Evolutionary conservation across 345 rosid species (phyloP), one percentile per base, ranked within the genome.

Genomic region (Eucalyptus globulus): DNA sequence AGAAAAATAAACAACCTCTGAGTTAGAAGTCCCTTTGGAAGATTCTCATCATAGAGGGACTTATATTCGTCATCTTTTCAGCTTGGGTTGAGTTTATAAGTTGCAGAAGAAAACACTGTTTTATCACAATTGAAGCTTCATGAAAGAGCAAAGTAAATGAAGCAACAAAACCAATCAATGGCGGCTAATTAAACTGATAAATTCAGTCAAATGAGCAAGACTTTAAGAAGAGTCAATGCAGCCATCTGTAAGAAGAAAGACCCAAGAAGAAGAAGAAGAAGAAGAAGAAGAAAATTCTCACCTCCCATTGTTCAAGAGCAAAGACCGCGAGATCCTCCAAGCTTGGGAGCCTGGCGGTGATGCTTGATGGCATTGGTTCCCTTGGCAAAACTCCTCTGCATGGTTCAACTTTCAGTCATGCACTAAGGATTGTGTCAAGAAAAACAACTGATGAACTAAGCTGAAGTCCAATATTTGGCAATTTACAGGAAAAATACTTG

Each of bases 301-400:
- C 98, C 98, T 97, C 98, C 99, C 99, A 98, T 69, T 98, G 98
- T 67, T 94, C 95, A 92, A 93, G 94, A 49, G 99, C 98, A 92
- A 94, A 98, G 56, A 91, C 88, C 88, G 96, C 98, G 4, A 98
- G 98, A 89, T 98, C 99, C 91, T 94, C 94, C 89, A 89, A 91
- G 87, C 93, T 97, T 80, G 98, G 98, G 88, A 96, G 99, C 89
- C 96, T 94, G 50, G 86, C 91, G 53, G 93, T 93, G 92, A 93
- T 87, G 92, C 89, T 90, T 44, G 93, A 47, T 86, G 96, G 95
- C 98, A 97, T 95, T 29, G 98, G 93, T 92, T 98, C 99, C 91
- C 99, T 95, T 85, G 98, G 98, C 92, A 98, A 93, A 92, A 93
- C 93, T 91, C 97, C 99, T 80, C 99, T 98, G 94, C 91, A 93